A percentile compares a stretch with the other conserved stretches of the same genome.
phyloP scores from a whole-genome alignment of 2,329 filamentous ascomycete genomes.

The Botrytis porri region DNA sequence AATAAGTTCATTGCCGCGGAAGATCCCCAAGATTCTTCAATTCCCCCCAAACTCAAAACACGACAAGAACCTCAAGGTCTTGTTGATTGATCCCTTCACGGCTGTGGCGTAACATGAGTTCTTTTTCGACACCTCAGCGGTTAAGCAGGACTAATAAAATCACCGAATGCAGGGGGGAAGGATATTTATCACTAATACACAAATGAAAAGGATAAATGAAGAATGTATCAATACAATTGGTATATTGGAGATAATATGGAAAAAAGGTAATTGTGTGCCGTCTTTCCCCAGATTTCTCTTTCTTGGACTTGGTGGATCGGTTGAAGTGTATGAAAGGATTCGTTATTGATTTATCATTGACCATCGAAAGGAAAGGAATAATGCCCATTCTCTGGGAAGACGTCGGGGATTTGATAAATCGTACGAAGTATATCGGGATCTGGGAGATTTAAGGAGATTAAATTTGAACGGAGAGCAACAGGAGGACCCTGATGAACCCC shows the following conservation, averaged over 20 bases:
- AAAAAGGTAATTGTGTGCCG: neutral
- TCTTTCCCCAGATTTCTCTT: slow-evolving; percentile 3
- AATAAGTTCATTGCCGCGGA: neutral
- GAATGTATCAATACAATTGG: neutral
- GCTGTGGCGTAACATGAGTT: neutral
- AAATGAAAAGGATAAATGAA: neutral
- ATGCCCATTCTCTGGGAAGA: neutral
- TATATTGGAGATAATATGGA: neutral
- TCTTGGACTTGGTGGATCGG: neutral
- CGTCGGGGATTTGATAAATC: neutral
- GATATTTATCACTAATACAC: neutral
- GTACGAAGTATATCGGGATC: neutral
- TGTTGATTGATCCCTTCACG: neutral
- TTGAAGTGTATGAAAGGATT: neutral
- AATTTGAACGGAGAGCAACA: neutral
- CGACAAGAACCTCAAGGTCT: neutral
- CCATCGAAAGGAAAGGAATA: neutral
- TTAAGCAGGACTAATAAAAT: neutral
- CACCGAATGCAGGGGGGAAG: neutral
- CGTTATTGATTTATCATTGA: neutral
- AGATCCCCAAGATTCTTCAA: neutral
- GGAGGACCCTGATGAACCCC: neutral
- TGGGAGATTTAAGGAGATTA: neutral
- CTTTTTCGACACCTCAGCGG: neutral
- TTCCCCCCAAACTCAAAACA: neutral